Conservation (phyloP, 2,329 filamentous ascomycete genomes). For the Colletotrichum orchidophilum region DNA sequence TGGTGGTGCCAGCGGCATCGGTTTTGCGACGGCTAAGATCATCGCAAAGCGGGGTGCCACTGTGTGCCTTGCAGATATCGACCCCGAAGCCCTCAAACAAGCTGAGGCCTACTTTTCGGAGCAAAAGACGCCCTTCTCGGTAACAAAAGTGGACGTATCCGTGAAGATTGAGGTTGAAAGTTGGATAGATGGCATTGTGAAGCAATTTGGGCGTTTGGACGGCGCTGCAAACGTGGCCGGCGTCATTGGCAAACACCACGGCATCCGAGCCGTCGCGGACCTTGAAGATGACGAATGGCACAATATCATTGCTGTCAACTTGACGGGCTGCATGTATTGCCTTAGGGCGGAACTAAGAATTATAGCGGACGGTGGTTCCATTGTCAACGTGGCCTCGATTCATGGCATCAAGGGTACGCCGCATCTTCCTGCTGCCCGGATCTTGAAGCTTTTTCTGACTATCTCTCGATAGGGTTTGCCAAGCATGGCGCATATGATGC, state of each 20-base stretch:
- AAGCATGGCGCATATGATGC: constrained; percentile 49
- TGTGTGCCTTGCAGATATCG: constrained; percentile 49
- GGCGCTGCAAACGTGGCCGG: constrained; percentile 66
- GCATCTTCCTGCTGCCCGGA: background rate
- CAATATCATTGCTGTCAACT: constrained; percentile 57
- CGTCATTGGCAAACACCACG: constrained; percentile 55
- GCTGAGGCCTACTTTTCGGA: constrained; percentile 43
- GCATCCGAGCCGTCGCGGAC: constrained; percentile 49
- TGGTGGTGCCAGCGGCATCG: constrained; percentile 50
- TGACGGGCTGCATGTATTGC: constrained; percentile 63
- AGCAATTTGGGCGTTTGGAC: constrained; percentile 61
- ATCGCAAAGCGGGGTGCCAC: constrained; percentile 47
- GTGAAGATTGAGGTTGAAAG: constrained; percentile 57
- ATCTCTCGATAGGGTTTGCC: constrained; percentile 39
- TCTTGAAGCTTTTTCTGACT: constrained; percentile 3
- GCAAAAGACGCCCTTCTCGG: constrained; percentile 25
- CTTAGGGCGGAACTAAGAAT: constrained; percentile 55
- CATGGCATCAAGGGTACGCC: constrained; percentile 52
- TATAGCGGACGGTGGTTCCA: constrained; percentile 61
- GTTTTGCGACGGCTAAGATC: constrained; percentile 50
- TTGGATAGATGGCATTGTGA: constrained; percentile 58
- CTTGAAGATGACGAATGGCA: constrained; percentile 58
- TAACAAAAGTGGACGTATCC: constrained; percentile 58
- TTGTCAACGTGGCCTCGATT: constrained; percentile 66
- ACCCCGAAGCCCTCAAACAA: constrained; percentile 42